Evolutionary conservation across 1,284 basidiomycete genomes (phyloP).

Genomic region (Apiotrichum laibachii): DNA sequence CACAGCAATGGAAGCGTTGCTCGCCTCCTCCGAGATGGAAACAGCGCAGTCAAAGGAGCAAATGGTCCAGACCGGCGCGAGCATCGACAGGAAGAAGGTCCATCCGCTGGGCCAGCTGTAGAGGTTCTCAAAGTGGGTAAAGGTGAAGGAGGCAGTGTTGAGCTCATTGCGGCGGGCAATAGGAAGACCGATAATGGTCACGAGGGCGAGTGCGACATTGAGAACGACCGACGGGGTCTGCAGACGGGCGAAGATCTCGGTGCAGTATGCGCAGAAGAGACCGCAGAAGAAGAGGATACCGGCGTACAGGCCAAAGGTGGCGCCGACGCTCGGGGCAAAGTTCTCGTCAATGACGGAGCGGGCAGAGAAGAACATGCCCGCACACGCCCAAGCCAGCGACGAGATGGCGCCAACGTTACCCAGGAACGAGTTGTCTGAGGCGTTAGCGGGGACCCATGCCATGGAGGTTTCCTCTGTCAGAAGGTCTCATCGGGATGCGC

Average conservation of each 20-base stretch:
- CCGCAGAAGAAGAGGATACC: constrained; percentile 46
- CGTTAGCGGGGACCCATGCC: no score
- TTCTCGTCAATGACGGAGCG: constrained; percentile 38
- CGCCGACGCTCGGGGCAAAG: constrained; percentile 36
- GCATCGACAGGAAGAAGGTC: constrained; percentile 61
- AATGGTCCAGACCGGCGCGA: constrained; percentile 76
- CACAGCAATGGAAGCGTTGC: constrained; percentile 68
- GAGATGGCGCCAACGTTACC: constrained; percentile 68
- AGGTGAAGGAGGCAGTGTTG: constrained; percentile 62
- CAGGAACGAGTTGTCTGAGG: constrained; percentile 51
- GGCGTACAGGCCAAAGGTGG: constrained; percentile 45
- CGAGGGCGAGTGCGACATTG: constrained; percentile 67
- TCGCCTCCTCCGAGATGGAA: constrained; percentile 69
- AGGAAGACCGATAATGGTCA: constrained; percentile 72
- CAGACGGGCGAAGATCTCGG: constrained; percentile 63
- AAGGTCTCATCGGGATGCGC: not conserved
- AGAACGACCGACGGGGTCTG: constrained; percentile 68
- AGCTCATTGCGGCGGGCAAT: constrained; percentile 65
- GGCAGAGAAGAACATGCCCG: constrained; percentile 43
- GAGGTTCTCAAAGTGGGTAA: constrained; percentile 50
- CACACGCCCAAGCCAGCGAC: constrained; percentile 67
- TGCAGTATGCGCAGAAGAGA: constrained; percentile 64
- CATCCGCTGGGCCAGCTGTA: constrained; percentile 68
- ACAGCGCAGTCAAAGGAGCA: constrained; percentile 62
- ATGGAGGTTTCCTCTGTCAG: no score